Evolutionary conservation across 441 rosid species (phyloP).

Genomic region (Euphorbia celastroides): DNA sequence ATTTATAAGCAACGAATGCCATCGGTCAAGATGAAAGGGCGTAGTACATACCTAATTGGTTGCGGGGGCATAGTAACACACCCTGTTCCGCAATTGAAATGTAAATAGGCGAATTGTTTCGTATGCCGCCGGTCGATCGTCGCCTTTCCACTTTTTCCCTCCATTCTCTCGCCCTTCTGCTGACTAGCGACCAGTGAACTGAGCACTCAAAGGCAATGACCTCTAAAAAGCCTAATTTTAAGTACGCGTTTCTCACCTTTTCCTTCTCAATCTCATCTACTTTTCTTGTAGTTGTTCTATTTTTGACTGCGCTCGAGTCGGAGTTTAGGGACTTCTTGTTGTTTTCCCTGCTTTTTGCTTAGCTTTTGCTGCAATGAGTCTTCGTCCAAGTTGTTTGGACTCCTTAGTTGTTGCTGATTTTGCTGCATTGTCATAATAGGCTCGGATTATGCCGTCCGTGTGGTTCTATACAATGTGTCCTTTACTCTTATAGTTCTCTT

Average conservation of each 20-base stretch:
- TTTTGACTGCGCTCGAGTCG: background rate
- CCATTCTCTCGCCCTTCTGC: background rate
- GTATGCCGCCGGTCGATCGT: background rate
- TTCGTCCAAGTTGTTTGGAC: background rate
- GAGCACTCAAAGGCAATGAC: background rate
- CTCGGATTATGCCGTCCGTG: background rate
- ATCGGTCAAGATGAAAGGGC: background rate
- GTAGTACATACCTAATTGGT: background rate
- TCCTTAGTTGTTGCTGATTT: background rate
- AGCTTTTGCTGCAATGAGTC: background rate
- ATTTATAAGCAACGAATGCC: no score
- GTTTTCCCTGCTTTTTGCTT: background rate
- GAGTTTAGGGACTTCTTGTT: background rate
- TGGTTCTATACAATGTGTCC: background rate
- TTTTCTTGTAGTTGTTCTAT: background rate
- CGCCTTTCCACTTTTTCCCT: background rate
- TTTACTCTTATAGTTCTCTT: no score
- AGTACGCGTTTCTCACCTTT: background rate
- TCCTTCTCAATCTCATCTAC: background rate
- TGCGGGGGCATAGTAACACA: background rate
- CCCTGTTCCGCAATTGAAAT: background rate
- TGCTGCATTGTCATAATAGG: background rate
- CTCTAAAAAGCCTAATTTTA: background rate
- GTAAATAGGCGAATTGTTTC: background rate
- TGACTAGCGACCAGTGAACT: background rate